phyloP scores from a whole-genome alignment of 805 yeast genomes.

The Suhomyces emberorum region DNA sequence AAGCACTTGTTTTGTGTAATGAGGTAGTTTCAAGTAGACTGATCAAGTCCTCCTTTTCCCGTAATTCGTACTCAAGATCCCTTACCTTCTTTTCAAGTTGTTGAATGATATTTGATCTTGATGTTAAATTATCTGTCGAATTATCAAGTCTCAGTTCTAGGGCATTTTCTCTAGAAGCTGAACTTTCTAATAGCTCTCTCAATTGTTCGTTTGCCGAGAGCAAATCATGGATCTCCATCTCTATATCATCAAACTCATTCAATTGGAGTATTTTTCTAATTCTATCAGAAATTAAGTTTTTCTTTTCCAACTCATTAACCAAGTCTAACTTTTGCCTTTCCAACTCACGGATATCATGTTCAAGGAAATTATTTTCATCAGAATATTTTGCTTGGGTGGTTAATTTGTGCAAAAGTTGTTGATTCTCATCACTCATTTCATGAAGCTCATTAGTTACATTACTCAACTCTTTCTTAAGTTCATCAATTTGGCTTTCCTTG shows the following conservation, averaged over 20 bases:
- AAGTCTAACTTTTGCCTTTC: constrained; percentile 6
- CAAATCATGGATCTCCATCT: constrained; percentile 9
- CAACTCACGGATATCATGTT: constrained; percentile 6
- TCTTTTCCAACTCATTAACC: constrained; percentile 2
- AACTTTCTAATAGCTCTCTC: constrained; percentile 7
- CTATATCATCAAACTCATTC: constrained; percentile 4
- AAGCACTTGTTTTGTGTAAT: neutral
- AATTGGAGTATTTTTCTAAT: constrained; percentile 7
- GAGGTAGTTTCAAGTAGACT: constrained; percentile 8
- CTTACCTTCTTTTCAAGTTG: constrained; percentile 5
- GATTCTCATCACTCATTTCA: constrained; percentile 6
- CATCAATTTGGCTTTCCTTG: neutral
- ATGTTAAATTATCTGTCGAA: neutral
- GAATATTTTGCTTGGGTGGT: constrained; percentile 1
- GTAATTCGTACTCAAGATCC: constrained; percentile 4
- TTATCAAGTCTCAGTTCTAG: constrained; percentile 2
- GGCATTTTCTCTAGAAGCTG: constrained; percentile 3
- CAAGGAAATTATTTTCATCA: constrained; percentile 2
- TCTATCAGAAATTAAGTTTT: constrained; percentile 3
- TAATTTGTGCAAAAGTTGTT: constrained; percentile 4
- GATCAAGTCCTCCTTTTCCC: constrained; percentile 22
- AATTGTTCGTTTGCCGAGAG: constrained; percentile 12
- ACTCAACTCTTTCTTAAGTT: neutral
- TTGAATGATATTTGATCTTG: constrained; percentile 1
- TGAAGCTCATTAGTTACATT: constrained; percentile 4